Percentiles rank a stretch among this genome's conserved stretches.
These are phyloP conservation scores for Aureoboletus auriporus DNA, from an alignment of 768 basidiomycete species.

Conservation along the genomic window DNA sequence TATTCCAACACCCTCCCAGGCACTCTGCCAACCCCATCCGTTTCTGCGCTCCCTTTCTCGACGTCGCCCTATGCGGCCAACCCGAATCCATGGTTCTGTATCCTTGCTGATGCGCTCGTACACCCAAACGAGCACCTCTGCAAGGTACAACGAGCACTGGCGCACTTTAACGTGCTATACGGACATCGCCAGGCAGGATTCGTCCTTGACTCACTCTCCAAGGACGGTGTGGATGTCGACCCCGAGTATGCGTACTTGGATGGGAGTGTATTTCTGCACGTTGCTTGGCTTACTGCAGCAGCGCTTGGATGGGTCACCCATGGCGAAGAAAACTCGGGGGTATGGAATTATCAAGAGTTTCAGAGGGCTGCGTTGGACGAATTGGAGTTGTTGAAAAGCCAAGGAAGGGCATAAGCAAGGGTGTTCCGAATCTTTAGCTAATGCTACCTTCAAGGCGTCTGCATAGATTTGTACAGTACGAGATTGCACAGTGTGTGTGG, in stretches of 20 bases:
- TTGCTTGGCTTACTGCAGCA: conserved; percentile 48
- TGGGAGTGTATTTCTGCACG: conserved; percentile 60
- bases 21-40: conserved; percentile 13
- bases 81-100: conserved; percentile 58
- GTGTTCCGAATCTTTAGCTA: too few species aligned
- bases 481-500: too few species aligned
- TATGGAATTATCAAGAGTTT: conserved; percentile 30
- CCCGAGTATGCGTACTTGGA: conserved; percentile 49
- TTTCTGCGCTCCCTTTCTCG: conserved; percentile 26
- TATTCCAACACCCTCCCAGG: conserved; percentile 24
- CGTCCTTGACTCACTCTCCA: conserved; percentile 19
- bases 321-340: conserved; percentile 28
- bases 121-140: conserved; percentile 57
- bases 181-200: conserved; percentile 38
- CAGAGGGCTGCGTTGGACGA: conserved; percentile 22
- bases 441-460: too few species aligned
- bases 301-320: conserved; percentile 40
- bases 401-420: conserved; percentile 12
- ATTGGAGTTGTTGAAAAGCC: conserved; percentile 19
- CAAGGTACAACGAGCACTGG: conserved; percentile 48
- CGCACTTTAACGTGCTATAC: conserved; percentile 42
- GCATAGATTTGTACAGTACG: too few species aligned
- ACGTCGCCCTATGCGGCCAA: conserved; percentile 33
- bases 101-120: conserved; percentile 49
- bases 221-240: conserved; percentile 32